Evolutionary conservation across 768 basidiomycete genomes (phyloP).

Genomic region (Tulasnella sp.): DNA sequence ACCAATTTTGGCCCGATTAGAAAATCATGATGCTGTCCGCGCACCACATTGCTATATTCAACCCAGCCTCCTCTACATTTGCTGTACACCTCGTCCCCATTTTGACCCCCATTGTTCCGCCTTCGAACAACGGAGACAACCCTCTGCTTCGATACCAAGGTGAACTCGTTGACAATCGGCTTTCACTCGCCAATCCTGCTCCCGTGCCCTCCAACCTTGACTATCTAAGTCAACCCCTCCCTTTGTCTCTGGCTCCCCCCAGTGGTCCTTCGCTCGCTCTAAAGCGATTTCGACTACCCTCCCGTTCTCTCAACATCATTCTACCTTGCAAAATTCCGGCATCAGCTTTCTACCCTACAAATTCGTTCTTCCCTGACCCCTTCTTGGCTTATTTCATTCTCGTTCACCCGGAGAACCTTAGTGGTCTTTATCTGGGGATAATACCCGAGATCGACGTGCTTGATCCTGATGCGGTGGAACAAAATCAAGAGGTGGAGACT

Average conservation of each 20-base stretch:
- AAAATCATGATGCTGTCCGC: slow-evolving; percentile 8
- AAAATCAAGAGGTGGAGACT: neutral
- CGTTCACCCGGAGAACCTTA: slow-evolving; percentile 5
- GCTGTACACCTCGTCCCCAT: slow-evolving; percentile 6
- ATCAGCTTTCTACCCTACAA: neutral
- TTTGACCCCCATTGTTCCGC: neutral
- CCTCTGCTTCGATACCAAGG: too few relatives aligned
- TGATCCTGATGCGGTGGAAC: neutral
- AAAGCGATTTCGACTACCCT: slow-evolving; percentile 5
- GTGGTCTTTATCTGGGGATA: slow-evolving; percentile 5
- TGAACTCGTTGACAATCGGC: neutral
- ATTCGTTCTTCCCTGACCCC: slow-evolving; percentile 3
- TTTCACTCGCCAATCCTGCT: neutral
- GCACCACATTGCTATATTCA: slow-evolving; percentile 11
- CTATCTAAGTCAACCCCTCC: neutral
- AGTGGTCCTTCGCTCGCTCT: neutral
- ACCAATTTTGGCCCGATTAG: neutral
- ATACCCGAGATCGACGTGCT: slow-evolving; percentile 1
- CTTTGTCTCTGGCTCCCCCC: neutral
- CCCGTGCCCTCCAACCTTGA: neutral
- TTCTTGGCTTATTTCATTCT: slow-evolving; percentile 12
- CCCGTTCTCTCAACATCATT: slow-evolving; percentile 9
- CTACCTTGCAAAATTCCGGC: neutral
- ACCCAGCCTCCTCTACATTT: slow-evolving; percentile 13
- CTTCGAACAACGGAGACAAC: neutral